phyloP scores from a whole-genome alignment of 768 basidiomycete species.

The Lactifluus rugatus region DNA sequence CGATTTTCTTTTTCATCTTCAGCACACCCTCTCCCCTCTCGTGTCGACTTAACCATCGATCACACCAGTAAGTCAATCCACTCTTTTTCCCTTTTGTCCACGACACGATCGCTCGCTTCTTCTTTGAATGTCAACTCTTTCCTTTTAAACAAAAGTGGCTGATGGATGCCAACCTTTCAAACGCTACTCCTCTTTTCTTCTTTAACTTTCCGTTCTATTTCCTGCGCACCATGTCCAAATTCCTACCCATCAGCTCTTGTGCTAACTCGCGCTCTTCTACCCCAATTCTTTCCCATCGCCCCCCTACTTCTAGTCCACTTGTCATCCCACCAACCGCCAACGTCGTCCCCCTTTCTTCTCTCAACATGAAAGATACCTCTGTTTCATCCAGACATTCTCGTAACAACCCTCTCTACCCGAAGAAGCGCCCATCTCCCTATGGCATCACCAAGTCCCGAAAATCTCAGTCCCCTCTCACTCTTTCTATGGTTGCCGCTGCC shows the following conservation, averaged over 20 bases:
- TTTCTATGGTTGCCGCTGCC: constrained; percentile 35
- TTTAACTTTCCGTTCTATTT: not conserved
- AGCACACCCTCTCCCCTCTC: not conserved
- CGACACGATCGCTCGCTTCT: not conserved
- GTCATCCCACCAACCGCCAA: constrained; percentile 32
- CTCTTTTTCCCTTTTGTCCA: not conserved
- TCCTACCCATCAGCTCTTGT: not conserved
- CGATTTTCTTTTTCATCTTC: constrained; percentile 20
- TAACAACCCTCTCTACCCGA: constrained; percentile 60
- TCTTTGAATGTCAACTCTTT: constrained; percentile 4
- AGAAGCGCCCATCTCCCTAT: constrained; percentile 78
- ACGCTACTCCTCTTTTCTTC: not conserved
- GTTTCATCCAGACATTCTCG: constrained; percentile 52
- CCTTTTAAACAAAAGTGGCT: not conserved
- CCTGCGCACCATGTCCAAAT: not conserved
- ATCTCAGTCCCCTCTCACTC: constrained; percentile 30
- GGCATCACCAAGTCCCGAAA: constrained; percentile 64
- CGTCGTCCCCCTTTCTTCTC: constrained; percentile 28
- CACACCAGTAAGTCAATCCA: constrained; percentile 28
- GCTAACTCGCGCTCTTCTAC: constrained; percentile 15
- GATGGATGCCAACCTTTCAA: not conserved
- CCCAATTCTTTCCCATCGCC: constrained; percentile 16
- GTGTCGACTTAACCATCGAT: constrained; percentile 13
- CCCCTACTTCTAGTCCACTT: constrained; percentile 21
- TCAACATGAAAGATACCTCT: constrained; percentile 73